Evolutionary conservation across 2,329 filamentous ascomycete species (phyloP).

Genomic region (Westerdykella aurantiaca): DNA sequence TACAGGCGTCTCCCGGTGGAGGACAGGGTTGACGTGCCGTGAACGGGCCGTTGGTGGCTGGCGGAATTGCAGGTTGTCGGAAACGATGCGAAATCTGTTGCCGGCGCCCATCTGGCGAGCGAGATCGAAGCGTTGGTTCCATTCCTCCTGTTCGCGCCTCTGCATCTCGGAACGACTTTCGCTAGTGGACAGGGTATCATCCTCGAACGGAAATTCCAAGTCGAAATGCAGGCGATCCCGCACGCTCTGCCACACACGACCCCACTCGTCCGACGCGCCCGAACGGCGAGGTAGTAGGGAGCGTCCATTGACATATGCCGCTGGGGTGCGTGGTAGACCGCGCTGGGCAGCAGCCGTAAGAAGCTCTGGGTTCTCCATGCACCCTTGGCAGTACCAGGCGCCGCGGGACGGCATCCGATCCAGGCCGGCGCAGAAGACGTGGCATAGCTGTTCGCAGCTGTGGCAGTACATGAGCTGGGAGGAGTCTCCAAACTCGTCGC

Average conservation of each 20-base stretch:
- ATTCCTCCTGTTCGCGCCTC: slow-evolving; percentile 59
- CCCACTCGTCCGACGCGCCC: slow-evolving; percentile 46
- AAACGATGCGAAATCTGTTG: slow-evolving; percentile 65
- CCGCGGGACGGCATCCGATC: slow-evolving; percentile 64
- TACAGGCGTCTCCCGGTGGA: slow-evolving; percentile 36
- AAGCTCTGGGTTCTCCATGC: slow-evolving; percentile 43
- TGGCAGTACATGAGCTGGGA: slow-evolving; percentile 86
- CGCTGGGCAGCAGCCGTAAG: slow-evolving; percentile 34
- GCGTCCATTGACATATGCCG: slow-evolving; percentile 26
- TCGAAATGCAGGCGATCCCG: slow-evolving; percentile 75
- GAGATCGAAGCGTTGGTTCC: slow-evolving; percentile 78
- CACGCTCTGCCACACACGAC: slow-evolving; percentile 82
- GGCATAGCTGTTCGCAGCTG: slow-evolving; percentile 81
- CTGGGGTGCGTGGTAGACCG: slow-evolving; percentile 22
- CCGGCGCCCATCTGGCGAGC: slow-evolving; percentile 72
- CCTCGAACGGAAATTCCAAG: slow-evolving; percentile 77
- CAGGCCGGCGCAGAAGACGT: slow-evolving; percentile 85
- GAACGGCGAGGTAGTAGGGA: slow-evolving; percentile 27
- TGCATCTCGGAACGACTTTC: slow-evolving; percentile 54
- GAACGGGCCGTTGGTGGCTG: slow-evolving; percentile 38
- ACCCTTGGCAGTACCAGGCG: slow-evolving; percentile 89
- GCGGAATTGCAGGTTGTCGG: slow-evolving; percentile 51
- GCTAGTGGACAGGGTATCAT: slow-evolving; percentile 51
- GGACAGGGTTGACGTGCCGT: slow-evolving; percentile 27
- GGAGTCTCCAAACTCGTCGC: slow-evolving; percentile 73